Conservation (phyloP, 495 filamentous ascomycete genomes). For the Penicillium roqueforti region DNA sequence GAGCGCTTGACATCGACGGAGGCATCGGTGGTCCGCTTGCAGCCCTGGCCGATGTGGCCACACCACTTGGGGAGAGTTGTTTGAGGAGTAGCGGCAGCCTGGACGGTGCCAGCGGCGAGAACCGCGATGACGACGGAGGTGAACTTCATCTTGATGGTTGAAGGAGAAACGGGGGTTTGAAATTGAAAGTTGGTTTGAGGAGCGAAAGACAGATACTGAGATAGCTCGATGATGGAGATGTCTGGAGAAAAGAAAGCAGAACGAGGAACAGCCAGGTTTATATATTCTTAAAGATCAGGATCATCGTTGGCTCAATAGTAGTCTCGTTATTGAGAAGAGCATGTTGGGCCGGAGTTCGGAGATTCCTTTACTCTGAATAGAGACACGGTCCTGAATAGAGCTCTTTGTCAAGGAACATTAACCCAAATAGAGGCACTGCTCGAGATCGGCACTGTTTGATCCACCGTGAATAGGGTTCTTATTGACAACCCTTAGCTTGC, state of each 20-base stretch:
- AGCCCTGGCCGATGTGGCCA: constrained; percentile 29
- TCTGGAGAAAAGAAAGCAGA: constrained; percentile 1
- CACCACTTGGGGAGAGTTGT: constrained; percentile 31
- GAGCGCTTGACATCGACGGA: constrained; percentile 43
- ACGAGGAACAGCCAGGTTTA: background rate
- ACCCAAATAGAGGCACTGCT: background rate
- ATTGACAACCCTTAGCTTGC: background rate
- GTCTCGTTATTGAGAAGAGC: background rate
- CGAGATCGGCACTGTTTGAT: too few species aligned
- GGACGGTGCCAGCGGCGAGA: constrained; percentile 35
- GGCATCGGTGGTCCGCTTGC: constrained; percentile 35
- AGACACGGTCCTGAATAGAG: background rate
- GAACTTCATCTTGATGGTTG: constrained; percentile 45
- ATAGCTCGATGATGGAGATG: constrained; percentile 13
- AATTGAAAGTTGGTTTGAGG: constrained; percentile 5
- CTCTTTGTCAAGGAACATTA: background rate
- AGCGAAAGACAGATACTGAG: constrained; percentile 12
- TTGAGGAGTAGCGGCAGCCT: constrained; percentile 24
- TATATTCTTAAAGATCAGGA: background rate
- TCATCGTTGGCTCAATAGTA: background rate
- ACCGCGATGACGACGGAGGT: constrained; percentile 34
- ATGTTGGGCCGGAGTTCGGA: constrained; percentile 3
- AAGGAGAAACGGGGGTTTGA: constrained; percentile 2
- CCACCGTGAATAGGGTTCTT: background rate
- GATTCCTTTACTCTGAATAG: background rate